phyloP scores from a whole-genome alignment of 2,329 filamentous ascomycete species.

The Paracamarosporium sp. region DNA sequence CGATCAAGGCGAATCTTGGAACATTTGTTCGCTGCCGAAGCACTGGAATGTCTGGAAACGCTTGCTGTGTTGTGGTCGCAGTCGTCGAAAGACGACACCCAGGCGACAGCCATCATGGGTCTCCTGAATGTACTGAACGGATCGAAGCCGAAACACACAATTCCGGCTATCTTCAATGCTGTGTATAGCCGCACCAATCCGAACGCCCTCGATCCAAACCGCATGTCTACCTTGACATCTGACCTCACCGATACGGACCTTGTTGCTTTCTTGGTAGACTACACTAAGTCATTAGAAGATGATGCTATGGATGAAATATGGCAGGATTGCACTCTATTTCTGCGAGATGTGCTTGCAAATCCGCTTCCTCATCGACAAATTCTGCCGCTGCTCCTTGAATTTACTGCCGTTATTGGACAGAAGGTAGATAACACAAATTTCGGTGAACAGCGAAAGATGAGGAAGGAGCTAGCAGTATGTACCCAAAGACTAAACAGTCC shows the following conservation, averaged over 20 bases:
- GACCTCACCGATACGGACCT: constrained; percentile 83
- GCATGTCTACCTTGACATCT: constrained; percentile 88
- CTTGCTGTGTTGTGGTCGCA: constrained; percentile 82
- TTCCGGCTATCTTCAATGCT: constrained; percentile 93
- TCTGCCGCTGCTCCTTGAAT: constrained; percentile 83
- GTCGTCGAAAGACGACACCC: constrained; percentile 56
- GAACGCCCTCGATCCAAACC: constrained; percentile 74
- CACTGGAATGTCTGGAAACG: constrained; percentile 91
- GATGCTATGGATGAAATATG: constrained; percentile 99
- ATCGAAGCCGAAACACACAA: constrained; percentile 86
- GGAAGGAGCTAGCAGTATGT: constrained; percentile 83
- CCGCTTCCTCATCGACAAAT: constrained; percentile 95
- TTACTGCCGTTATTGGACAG: constrained; percentile 86
- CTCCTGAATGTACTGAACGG: constrained; percentile 90
- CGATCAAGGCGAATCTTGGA: constrained; percentile 86
- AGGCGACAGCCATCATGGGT: constrained; percentile 75
- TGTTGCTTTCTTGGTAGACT: constrained; percentile 87
- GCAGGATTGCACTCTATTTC: constrained; percentile 89
- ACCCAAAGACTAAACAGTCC: background rate
- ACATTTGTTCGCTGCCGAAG: constrained; percentile 90
- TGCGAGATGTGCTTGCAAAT: constrained; percentile 88
- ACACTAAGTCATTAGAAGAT: constrained; percentile 88
- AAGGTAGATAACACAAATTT: constrained; percentile 99
- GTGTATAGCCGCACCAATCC: constrained; percentile 95
- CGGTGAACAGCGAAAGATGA: constrained; percentile 91